Conservation (phyloP, 805 yeast genomes). For the Pichia deserticola region DNA sequence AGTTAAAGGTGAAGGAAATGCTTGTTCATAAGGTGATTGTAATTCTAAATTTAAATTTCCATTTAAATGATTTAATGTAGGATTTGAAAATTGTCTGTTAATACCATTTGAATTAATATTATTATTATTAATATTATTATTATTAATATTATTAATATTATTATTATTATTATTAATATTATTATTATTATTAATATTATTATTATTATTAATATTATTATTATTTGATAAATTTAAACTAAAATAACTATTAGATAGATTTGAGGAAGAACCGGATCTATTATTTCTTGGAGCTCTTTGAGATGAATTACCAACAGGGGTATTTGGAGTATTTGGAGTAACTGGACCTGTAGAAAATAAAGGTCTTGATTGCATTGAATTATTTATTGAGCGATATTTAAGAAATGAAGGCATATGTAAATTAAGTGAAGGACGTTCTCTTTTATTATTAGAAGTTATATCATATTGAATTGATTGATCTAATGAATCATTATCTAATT, state of each 20-base stretch:
- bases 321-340: conserved; percentile 3
- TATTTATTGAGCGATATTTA: neutral
- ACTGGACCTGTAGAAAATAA: conserved; percentile 2
- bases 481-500: neutral
- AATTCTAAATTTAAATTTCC: neutral
- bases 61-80: neutral
- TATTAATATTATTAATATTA: neutral
- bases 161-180: neutral
- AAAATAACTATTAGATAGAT: no score
- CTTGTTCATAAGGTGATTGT: conserved; percentile 12
- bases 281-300: neutral
- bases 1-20: neutral
- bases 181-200: neutral
- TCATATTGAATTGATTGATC: neutral
- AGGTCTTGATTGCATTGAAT: conserved; percentile 1
- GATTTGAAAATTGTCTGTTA: neutral
- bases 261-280: neutral
- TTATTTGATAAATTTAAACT: neutral
- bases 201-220: neutral
- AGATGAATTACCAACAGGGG: neutral
- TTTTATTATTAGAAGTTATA: neutral
- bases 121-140: no score
- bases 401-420: conserved; percentile 3
- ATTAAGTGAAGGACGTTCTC: conserved; percentile 2
- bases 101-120: neutral